Base-by-base conservation (phyloP, 345 rosid genomes). In the Gossypium arboreum region DNA sequence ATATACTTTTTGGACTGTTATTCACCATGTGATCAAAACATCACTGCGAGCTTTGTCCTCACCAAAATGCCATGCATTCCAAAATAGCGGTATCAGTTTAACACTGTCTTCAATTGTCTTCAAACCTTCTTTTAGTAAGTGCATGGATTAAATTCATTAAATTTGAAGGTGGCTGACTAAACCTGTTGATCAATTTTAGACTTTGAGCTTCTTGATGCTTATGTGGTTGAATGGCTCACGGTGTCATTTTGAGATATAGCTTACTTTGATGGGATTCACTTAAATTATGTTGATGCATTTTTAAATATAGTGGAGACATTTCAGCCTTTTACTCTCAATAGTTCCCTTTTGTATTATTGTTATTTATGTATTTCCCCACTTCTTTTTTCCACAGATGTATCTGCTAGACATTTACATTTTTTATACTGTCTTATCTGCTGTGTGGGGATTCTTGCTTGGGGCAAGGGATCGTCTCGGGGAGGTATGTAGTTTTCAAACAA, bases 401-500 rank as follows among this genome's bases (percentile, higher is more conserved):
- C 90, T 95, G 57, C 76, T 93, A 77, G 99, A 95, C 85, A 88
- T 86, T 78, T 86, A 89, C 80, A 80, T 95, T 34, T 87, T 91
- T 83, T 95, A 93, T 83, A 95, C 97, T 29, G 15, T 93, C 70
- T 71, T 88, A 82, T 95, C 98, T 84, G 97, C 99, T 44, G 76
- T 88, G 71, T 86, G 88, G 88, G 99, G 98, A 69, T 95, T 95
- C 82, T 84, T 95, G 85, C 93, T 93, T 50, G 99, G 99, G 76
- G 99, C 99, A 43, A 87, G 96, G 83, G 99, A 90, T 84, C 99
- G 89, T 72, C 93, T 95, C 70, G 99, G 99, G 24, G 99, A 95
- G 91, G 98, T 92, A 80, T 77, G 82, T 81, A 39, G 20, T 54
- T 75, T 62, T 72, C 22, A 18, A 20, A 56, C 60, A 56, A 71